Evolutionary conservation across 257 asterid species (phyloP), one percentile per base, ranked within the genome.

Genomic region (Marsdenia floribunda): DNA sequence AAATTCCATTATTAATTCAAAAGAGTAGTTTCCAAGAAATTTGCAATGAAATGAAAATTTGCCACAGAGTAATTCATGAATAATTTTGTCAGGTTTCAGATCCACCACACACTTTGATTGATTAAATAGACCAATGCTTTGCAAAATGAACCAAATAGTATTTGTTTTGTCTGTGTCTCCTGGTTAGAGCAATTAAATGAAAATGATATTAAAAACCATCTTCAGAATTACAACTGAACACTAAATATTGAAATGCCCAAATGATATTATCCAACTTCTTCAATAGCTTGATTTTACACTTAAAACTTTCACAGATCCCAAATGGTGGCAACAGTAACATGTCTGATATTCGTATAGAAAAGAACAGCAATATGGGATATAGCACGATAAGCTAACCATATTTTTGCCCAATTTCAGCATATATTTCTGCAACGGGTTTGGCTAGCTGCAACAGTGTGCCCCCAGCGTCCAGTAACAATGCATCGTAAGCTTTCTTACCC

Each of bases 371-470:
- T 14, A 6, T 13, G 6, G 4, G 3, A 4, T 1, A 54, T 70
- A 53, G 66, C 58, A 49, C 1, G 21, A n/a, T 22, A 53, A 77
- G 57, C 84, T 49, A 29, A 94, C 99, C 99, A 71, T 88, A 89
- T 89, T 89, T 92, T 69, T 76, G 76, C 81, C 99, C 97, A 77
- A 92, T 86, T 44, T 80, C 77, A 68, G 87, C 83, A 79, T 91
- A 93, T 60, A 86, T 86, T 61, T 92, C 86, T 79, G 83, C 99
- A 66, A 94, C 96, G 3, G 99, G 98, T 69, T 87, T 86, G 3
- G 93, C 77, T 74, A 94, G 83, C 74, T 92, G 99, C 85, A 94
- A 85, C 58, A 94, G 89, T 5, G 99, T 94, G 16, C 97, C 97
- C 18, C 97, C 98, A 15, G 99, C 99, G 70, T 94, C 99, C 78